These are phyloP conservation scores for Heliosperma pusillum DNA, from an alignment of 148 eudicot genomes.

Conservation along the genomic window DNA sequence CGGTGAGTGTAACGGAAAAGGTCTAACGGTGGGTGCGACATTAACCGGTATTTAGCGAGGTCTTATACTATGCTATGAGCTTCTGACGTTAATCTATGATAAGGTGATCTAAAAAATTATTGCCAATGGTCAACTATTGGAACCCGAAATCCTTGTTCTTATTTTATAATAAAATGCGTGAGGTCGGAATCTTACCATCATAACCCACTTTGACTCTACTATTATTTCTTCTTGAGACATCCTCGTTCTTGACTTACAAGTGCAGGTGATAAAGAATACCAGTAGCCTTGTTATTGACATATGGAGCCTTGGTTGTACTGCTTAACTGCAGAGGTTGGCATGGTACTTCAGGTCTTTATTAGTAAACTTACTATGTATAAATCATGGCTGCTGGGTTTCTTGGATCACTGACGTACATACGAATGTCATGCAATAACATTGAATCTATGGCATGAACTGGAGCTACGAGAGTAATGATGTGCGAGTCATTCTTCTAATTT, in stretches of 20 bases:
- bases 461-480: constrained; percentile 68
- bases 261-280: constrained; percentile 75
- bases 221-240: constrained; percentile 9
- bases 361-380: no score
- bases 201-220: not conserved
- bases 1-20: no score
- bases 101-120: constrained; percentile 2
- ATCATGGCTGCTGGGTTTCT: constrained; percentile 86
- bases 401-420: constrained; percentile 80
- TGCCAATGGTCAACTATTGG: not conserved
- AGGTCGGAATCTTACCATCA: constrained; percentile 42
- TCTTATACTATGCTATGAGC: not conserved
- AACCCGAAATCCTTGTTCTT: not conserved
- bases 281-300: constrained; percentile 76
- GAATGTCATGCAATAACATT: constrained; percentile 88
- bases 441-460: constrained; percentile 91
- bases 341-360: no score
- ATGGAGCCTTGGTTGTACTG: constrained; percentile 99
- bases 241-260: constrained; percentile 16
- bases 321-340: no score
- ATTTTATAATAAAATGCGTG: constrained; percentile 28
- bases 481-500: constrained; percentile 26
- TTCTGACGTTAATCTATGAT: constrained; percentile 9
- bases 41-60: no score
- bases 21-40: no score